phyloP scores from a whole-genome alignment of 208 protist genomes.

The Wallacemonas sp. region DNA sequence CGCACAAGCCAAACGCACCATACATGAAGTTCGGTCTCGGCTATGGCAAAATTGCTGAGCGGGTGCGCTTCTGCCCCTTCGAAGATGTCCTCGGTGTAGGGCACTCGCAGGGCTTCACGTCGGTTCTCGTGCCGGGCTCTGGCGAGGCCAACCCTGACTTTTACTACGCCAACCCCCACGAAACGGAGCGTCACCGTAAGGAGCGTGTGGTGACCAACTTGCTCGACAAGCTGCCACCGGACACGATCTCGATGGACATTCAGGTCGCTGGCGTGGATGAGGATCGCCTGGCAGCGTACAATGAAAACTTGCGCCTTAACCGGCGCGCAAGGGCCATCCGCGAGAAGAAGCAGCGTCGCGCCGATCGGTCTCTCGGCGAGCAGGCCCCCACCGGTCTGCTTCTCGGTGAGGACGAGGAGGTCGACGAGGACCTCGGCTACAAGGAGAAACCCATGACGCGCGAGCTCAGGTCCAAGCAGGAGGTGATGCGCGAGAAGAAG shows the following conservation, averaged over 20 bases:
- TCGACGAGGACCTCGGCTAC: conserved; percentile 85
- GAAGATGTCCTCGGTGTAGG: conserved; percentile 90
- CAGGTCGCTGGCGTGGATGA: conserved; percentile 84
- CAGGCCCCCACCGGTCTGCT: conserved; percentile 50
- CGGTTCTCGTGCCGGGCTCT: conserved; percentile 85
- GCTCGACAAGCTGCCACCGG: conserved; percentile 93
- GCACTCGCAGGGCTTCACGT: conserved; percentile 89
- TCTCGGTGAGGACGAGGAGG: conserved; percentile 70
- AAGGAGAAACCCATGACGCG: conserved; percentile 71
- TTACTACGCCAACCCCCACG: conserved; percentile 93
- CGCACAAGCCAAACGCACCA: conserved; percentile 70
- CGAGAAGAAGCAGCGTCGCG: conserved; percentile 81
- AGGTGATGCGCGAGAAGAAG: conserved; percentile 72
- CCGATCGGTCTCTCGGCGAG: conserved; percentile 52
- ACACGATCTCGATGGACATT: conserved; percentile 92
- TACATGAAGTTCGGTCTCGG: conserved; percentile 89
- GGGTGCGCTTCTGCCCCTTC: conserved; percentile 87
- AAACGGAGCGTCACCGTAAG: conserved; percentile 90
- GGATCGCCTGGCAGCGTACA: conserved; percentile 77
- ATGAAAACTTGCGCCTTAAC: conserved; percentile 80
- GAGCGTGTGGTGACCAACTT: conserved; percentile 83
- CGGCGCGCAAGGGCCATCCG: conserved; percentile 79
- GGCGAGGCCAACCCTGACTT: conserved; percentile 93
- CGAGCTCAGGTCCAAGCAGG: conserved; percentile 72
- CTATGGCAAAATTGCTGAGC: conserved; percentile 81